Percentiles rank a stretch among this genome's conserved stretches.
Conservation (phyloP, 495 filamentous ascomycete genomes). For the Trichoderma erinaceum region DNA sequence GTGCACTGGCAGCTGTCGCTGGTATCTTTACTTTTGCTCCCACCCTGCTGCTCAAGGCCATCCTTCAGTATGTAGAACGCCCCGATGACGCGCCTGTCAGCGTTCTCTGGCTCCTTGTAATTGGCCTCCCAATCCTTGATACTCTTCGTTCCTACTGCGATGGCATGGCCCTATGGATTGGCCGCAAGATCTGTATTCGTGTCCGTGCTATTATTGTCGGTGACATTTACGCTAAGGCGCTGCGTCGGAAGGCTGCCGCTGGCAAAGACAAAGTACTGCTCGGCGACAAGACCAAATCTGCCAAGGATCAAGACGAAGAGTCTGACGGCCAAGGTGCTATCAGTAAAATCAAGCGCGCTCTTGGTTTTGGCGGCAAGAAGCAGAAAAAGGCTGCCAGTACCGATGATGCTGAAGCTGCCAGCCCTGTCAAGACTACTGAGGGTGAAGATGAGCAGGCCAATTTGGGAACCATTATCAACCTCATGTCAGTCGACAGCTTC, state of each 20-base stretch:
- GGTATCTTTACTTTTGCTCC: slow-evolving; percentile 84
- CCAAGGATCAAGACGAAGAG: slow-evolving; percentile 33
- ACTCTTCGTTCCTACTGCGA: slow-evolving; percentile 70
- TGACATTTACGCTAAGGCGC: slow-evolving; percentile 94
- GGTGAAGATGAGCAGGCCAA: slow-evolving; percentile 70
- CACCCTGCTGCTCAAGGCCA: slow-evolving; percentile 82
- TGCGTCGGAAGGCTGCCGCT: slow-evolving; percentile 84
- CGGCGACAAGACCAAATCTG: slow-evolving; percentile 17
- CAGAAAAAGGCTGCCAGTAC: slow-evolving; percentile 35
- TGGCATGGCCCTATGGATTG: slow-evolving; percentile 87
- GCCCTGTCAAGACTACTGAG: slow-evolving; percentile 28
- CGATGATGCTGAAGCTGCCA: slow-evolving; percentile 28
- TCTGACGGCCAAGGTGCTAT: slow-evolving; percentile 42
- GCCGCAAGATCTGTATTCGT: slow-evolving; percentile 87
- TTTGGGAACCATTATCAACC: slow-evolving; percentile 91
- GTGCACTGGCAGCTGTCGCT: slow-evolving; percentile 66
- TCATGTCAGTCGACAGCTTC: slow-evolving; percentile 99
- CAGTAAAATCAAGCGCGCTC: slow-evolving; percentile 39
- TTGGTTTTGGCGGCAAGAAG: slow-evolving; percentile 55
- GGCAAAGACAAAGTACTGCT: slow-evolving; percentile 55
- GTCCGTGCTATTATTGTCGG: slow-evolving; percentile 93
- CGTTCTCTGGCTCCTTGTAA: slow-evolving; percentile 94
- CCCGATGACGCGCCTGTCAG: slow-evolving; percentile 72
- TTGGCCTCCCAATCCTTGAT: slow-evolving; percentile 76
- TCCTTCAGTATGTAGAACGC: slow-evolving; percentile 86